phyloP scores from a whole-genome alignment of 768 basidiomycete species.

The Vishniacozyma victoriae region DNA sequence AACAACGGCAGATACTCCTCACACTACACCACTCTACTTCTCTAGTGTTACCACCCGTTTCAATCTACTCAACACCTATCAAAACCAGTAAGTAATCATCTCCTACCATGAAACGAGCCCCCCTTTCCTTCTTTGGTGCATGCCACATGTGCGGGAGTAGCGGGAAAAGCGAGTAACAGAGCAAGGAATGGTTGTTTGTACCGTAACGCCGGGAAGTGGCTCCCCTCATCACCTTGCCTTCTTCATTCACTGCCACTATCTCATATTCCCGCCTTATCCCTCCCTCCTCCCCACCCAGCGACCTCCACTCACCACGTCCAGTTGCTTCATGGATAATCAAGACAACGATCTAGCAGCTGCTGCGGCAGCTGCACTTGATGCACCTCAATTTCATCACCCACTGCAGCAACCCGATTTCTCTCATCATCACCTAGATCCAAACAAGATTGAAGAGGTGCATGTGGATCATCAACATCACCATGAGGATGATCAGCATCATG shows the following conservation, averaged over 20 bases:
- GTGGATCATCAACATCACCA: no score
- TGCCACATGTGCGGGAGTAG: not conserved
- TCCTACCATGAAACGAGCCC: not conserved
- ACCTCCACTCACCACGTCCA: not conserved
- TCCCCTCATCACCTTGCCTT: not conserved
- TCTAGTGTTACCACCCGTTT: no score
- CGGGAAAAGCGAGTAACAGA: not conserved
- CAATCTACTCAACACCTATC: no score
- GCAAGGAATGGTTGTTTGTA: not conserved
- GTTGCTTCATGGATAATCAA: conserved; percentile 3
- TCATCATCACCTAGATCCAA: conserved; percentile 6
- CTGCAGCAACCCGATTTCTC: conserved; percentile 31
- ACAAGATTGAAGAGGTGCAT: conserved; percentile 12
- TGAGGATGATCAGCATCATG: no score
- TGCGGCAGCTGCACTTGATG: conserved; percentile 21
- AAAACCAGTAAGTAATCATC: no score
- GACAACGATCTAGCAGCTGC: conserved; percentile 30
- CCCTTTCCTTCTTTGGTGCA: not conserved
- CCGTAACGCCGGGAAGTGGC: not conserved
- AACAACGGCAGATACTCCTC: no score
- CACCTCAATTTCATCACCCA: conserved; percentile 25
- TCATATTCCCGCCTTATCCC: not conserved
- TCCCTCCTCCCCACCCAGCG: not conserved
- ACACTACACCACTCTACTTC: no score
- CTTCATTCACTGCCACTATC: not conserved